Evolutionary conservation across 83 land plant species (phyloP).

Genomic region (Larix sibirica): DNA sequence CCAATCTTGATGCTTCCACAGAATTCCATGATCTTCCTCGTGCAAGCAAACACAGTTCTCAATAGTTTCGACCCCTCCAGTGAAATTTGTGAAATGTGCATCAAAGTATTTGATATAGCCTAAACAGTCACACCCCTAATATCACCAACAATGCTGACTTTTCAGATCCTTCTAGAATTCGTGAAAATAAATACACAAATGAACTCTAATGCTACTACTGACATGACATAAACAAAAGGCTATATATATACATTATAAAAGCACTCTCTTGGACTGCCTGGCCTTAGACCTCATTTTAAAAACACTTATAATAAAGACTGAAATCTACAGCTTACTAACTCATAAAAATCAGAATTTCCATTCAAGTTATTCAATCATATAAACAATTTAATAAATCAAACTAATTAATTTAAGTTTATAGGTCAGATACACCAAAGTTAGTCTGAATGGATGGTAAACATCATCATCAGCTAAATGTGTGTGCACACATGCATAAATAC

Average conservation of each 20-base stretch:
- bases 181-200: neutral
- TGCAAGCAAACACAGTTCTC: slow-evolving; percentile 99
- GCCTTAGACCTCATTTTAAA: too few relatives aligned
- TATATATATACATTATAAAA: too few relatives aligned
- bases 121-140: slow-evolving; percentile 96
- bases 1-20: slow-evolving; percentile 99
- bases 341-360: too few relatives aligned
- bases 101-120: slow-evolving; percentile 95
- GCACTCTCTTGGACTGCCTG: too few relatives aligned
- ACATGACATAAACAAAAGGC: too few relatives aligned
- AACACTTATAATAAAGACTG: too few relatives aligned
- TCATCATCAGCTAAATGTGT: neutral
- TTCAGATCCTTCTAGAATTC: neutral
- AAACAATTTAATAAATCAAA: too few relatives aligned
- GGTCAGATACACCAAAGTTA: too few relatives aligned
- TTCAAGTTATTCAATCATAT: too few relatives aligned
- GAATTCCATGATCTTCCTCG: slow-evolving; percentile 95
- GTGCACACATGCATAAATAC: neutral
- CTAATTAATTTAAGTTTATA: too few relatives aligned
- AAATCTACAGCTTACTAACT: too few relatives aligned
- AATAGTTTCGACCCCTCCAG: slow-evolving; percentile 95
- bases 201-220: neutral
- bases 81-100: slow-evolving; percentile 96
- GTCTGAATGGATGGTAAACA: too few relatives aligned
- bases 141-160: neutral